Evolutionary conservation across 805 yeast genomes (phyloP), one percentile per base, ranked within the genome.

Genomic region (Cyberlindnera mrakii): DNA sequence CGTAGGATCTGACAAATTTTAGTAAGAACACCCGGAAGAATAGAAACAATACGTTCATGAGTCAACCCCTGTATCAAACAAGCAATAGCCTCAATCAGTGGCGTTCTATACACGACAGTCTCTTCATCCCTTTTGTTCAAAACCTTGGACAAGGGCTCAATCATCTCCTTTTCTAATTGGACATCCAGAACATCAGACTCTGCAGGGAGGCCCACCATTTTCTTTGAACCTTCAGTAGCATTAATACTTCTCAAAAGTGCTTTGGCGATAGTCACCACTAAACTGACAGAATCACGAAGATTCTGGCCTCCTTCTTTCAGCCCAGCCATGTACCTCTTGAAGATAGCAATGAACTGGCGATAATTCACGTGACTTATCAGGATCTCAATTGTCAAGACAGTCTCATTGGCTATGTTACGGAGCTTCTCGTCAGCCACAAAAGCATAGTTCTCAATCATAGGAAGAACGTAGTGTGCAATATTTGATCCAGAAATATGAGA

Each of bases 1-100:
- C 96, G 74, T 60, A 93, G 70, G 27, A 87, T 83, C 59, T 91
- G 97, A 60, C 96, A 89, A n/a, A 89, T 72, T 49, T 80, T 78
- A 0, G 96, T 85, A 50, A 93, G 69, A 11, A 85, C 74, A 19
- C 95, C 93, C 0, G 98, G 96, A 19, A 93, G 70, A 39, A 80
- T 77, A 5, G 70, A 55, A 16, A 72, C 74, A 23, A 85, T 66
- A 19, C 69, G 67, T 2, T 77, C 81, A 10, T 71, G 68, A 0
- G 83, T 67, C 34, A 91, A 69, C 40, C 87, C 78, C 52, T 78
- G 67, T 20, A 85, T 63, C 45, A 85, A 73, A 42, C 80, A 75
- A 5, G 85, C 80, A 38, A 89, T 65, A 0, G 96, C 91, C 55
- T 88, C 90, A 3, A 95, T 80, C 39, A 93, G 59, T 2, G 95